These are phyloP conservation scores for Pichia inconspicua DNA, from an alignment of 1,139 yeast species.

Conservation along the genomic window DNA sequence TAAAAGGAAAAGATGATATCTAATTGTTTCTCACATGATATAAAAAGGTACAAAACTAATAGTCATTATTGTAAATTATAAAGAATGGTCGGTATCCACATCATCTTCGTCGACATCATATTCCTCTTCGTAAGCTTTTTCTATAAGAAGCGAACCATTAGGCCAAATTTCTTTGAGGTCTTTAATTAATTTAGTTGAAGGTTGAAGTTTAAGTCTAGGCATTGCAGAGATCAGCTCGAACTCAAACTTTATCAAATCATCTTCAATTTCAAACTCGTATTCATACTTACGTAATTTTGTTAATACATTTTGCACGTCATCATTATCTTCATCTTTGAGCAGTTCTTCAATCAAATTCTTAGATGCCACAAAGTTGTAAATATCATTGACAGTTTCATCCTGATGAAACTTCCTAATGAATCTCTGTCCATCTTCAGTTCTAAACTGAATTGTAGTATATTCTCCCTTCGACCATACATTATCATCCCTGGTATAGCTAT, in stretches of 20 bases:
- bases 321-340: neutral
- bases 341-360: slow-evolving; percentile 25
- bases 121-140: slow-evolving; percentile 30
- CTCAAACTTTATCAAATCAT: slow-evolving; percentile 25
- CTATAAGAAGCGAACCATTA: slow-evolving; percentile 53
- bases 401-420: slow-evolving; percentile 48
- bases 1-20: slow-evolving; percentile 16
- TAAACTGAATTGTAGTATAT: slow-evolving; percentile 35
- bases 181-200: slow-evolving; percentile 27
- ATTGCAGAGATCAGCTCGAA: slow-evolving; percentile 51
- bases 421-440: slow-evolving; percentile 56
- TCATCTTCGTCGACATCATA: slow-evolving; percentile 20
- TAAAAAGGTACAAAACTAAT: neutral
- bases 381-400: slow-evolving; percentile 43
- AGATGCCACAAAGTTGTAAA: slow-evolving; percentile 59
- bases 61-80: slow-evolving; percentile 10
- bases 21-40: neutral
- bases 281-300: slow-evolving; percentile 13
- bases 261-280: slow-evolving; percentile 6
- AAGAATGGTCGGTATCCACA: slow-evolving; percentile 13
- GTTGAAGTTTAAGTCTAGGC: slow-evolving; percentile 44
- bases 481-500: slow-evolving; percentile 16
- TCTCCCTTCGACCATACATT: slow-evolving; percentile 27
- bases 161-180: slow-evolving; percentile 51
- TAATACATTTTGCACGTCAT: neutral